Percentiles rank a stretch among this genome's conserved stretches.
These are phyloP conservation scores for Phialocephala subalpina DNA, from an alignment of 2,329 filamentous ascomycete species.

Conservation along the genomic window DNA sequence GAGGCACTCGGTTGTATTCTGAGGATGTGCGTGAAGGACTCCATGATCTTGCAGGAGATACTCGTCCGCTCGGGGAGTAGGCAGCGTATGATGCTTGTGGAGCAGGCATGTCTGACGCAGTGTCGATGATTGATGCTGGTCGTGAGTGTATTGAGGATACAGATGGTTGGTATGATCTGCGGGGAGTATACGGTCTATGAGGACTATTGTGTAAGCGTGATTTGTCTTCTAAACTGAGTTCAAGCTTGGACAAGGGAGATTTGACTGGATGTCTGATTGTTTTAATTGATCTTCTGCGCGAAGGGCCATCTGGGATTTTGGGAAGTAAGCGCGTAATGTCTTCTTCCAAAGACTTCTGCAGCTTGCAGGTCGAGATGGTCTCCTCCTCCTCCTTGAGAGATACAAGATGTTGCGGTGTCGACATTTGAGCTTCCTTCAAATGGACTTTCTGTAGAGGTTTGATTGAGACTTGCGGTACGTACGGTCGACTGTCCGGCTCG, in stretches of 20 bases:
- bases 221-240: slow-evolving; percentile 30
- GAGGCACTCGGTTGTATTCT: slow-evolving; percentile 73
- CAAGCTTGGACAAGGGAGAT: slow-evolving; percentile 47
- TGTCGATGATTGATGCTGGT: slow-evolving; percentile 60
- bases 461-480: slow-evolving; percentile 53
- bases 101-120: slow-evolving; percentile 67
- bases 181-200: slow-evolving; percentile 41
- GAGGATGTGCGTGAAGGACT: slow-evolving; percentile 59
- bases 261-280: slow-evolving; percentile 32
- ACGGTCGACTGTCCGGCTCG: slow-evolving; percentile 60
- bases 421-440: slow-evolving; percentile 27
- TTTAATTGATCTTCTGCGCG: slow-evolving; percentile 48
- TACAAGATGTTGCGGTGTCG: slow-evolving; percentile 47
- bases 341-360: slow-evolving; percentile 42
- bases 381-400: slow-evolving; percentile 51
- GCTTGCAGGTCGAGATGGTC: slow-evolving; percentile 41
- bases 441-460: slow-evolving; percentile 32
- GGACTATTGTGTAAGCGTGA: slow-evolving; percentile 38
- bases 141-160: slow-evolving; percentile 54
- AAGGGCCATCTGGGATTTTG: slow-evolving; percentile 59
- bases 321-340: slow-evolving; percentile 54
- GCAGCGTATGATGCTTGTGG: slow-evolving; percentile 70
- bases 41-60: slow-evolving; percentile 67
- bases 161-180: slow-evolving; percentile 58
- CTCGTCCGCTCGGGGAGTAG: slow-evolving; percentile 57